Conservation (phyloP, 1,284 basidiomycete genomes). For the Cystobasidium pallidum region DNA sequence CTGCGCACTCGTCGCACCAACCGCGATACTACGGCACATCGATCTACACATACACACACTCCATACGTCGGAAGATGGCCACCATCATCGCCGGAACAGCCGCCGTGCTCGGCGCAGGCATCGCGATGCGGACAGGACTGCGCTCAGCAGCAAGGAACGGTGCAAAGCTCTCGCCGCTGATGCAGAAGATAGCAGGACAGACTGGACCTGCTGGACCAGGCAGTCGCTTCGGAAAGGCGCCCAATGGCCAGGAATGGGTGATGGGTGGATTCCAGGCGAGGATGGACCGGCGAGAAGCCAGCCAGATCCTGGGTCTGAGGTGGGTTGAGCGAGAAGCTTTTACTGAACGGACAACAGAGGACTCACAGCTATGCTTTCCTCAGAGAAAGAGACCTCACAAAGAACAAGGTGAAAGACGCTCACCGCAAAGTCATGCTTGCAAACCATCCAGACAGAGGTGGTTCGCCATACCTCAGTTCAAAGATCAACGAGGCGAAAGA, state of each 20-base stretch:
- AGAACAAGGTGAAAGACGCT: conserved; percentile 79
- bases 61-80: conserved; percentile 17
- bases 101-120: conserved; percentile 46
- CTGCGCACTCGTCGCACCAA: background rate
- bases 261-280: conserved; percentile 93
- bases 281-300: conserved; percentile 94
- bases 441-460: conserved; percentile 95
- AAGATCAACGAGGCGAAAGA: conserved; percentile 60
- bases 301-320: conserved; percentile 89
- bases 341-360: too few species aligned
- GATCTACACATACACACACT: background rate
- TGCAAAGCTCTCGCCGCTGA: conserved; percentile 48
- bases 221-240: conserved; percentile 57
- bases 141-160: conserved; percentile 51
- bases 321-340: conserved; percentile 56
- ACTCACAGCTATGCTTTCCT: background rate
- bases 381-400: conserved; percentile 74
- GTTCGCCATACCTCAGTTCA: conserved; percentile 93
- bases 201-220: conserved; percentile 30
- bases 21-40: background rate
- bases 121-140: conserved; percentile 48
- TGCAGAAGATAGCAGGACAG: conserved; percentile 49
- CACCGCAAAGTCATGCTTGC: conserved; percentile 90
- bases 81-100: conserved; percentile 47
- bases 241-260: conserved; percentile 67